Percentiles rank a stretch among this genome's conserved stretches.
Evolutionary conservation across 805 yeast genomes (phyloP).

Genomic region (Ogataea minuta): DNA sequence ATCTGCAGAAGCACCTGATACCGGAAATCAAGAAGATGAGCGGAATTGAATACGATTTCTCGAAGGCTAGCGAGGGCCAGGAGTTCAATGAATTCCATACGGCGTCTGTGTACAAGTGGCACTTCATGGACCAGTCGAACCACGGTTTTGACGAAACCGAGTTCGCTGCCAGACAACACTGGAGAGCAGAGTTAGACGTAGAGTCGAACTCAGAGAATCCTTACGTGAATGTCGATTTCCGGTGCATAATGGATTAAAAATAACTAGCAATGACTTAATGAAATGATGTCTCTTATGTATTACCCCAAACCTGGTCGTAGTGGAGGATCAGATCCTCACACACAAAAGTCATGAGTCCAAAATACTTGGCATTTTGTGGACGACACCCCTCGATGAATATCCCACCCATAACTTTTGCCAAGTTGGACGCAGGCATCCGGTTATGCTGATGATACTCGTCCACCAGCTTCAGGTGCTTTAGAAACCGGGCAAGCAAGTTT

Average conservation of each 20-base stretch:
- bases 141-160: constrained; percentile 52
- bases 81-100: constrained; percentile 41
- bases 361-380: constrained; percentile 45
- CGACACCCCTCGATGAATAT: constrained; percentile 55
- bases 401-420: constrained; percentile 85
- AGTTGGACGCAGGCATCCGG: constrained; percentile 84
- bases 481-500: constrained; percentile 62
- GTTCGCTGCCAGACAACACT: constrained; percentile 50
- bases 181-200: constrained; percentile 63
- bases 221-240: constrained; percentile 62
- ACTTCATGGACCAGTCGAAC: constrained; percentile 54
- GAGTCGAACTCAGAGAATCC: constrained; percentile 68
- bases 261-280: neutral
- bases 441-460: constrained; percentile 65
- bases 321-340: constrained; percentile 49
- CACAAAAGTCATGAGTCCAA: constrained; percentile 54
- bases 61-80: constrained; percentile 48
- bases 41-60: constrained; percentile 45
- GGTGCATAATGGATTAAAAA: constrained; percentile 20
- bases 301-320: constrained; percentile 38
- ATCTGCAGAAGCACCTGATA: constrained; percentile 66
- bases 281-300: neutral
- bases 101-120: constrained; percentile 57
- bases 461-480: constrained; percentile 68
- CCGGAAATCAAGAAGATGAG: constrained; percentile 61